Conservation (phyloP, 2,329 filamentous ascomycete species). For the Didymella sp. region DNA sequence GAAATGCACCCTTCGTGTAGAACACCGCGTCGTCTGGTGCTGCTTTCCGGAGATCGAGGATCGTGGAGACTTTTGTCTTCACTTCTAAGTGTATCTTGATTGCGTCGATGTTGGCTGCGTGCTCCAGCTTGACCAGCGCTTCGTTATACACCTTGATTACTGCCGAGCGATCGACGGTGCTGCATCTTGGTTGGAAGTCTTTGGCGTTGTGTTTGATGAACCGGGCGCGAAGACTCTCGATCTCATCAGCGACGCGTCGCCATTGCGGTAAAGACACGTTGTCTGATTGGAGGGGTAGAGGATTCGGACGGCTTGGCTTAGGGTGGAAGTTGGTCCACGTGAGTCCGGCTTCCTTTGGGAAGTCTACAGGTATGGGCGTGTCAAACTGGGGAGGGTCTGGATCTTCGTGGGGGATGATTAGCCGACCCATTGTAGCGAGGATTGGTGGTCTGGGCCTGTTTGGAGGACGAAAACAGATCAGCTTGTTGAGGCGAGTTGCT, state of each 20-base stretch:
- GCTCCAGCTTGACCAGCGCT: constrained; percentile 8
- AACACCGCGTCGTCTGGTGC: constrained; percentile 20
- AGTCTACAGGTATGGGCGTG: background rate
- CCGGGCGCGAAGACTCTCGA: constrained; percentile 1
- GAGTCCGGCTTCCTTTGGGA: background rate
- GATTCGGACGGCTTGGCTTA: no score
- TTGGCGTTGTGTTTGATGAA: constrained; percentile 1
- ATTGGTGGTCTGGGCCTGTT: background rate
- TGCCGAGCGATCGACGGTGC: constrained; percentile 11
- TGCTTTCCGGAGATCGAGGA: constrained; percentile 14
- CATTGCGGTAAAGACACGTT: background rate
- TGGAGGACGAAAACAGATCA: background rate
- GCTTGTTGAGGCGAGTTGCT: background rate
- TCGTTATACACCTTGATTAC: constrained; percentile 20
- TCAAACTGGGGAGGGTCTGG: background rate
- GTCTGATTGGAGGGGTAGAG: background rate
- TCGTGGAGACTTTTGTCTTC: constrained; percentile 12
- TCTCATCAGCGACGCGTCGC: background rate
- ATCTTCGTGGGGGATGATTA: background rate
- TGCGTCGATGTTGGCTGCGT: background rate
- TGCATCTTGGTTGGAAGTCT: constrained; percentile 1
- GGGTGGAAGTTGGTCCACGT: constrained; percentile 4
- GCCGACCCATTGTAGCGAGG: background rate
- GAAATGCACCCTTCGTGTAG: background rate
- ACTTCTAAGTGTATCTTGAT: constrained; percentile 13